Percentiles rank a stretch among this genome's conserved stretches.
phyloP scores from a whole-genome alignment of 208 protist genomes.

The Trypanosoma lewisi region DNA sequence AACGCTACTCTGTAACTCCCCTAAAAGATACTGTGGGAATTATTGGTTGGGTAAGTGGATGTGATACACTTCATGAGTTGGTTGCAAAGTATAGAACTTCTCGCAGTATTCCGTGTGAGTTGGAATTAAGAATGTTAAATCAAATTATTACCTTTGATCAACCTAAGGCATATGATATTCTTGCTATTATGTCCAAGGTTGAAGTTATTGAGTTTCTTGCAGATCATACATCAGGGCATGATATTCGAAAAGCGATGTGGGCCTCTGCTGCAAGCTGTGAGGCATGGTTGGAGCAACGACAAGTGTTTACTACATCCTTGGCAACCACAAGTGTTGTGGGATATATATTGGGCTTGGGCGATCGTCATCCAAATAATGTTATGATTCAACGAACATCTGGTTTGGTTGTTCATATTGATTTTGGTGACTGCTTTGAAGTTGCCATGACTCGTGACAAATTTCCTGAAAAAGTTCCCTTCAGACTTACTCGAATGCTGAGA shows the following conservation, averaged over 20 bases:
- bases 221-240: constrained; percentile 94
- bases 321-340: constrained; percentile 99
- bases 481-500: constrained; percentile 99
- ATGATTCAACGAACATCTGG: constrained; percentile 98
- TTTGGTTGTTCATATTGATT: constrained; percentile 99
- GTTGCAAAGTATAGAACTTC: constrained; percentile 71
- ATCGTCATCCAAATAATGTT: constrained; percentile 99
- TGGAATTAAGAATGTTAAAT: constrained; percentile 84
- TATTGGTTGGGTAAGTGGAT: constrained; percentile 98
- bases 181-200: constrained; percentile 86
- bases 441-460: constrained; percentile 99
- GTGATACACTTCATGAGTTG: constrained; percentile 93
- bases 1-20: constrained; percentile 97
- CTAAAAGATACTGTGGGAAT: constrained; percentile 98
- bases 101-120: constrained; percentile 54
- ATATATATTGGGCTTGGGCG: constrained; percentile 98
- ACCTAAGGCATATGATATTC: constrained; percentile 81
- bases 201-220: constrained; percentile 95
- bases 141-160: constrained; percentile 82
- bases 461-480: constrained; percentile 99
- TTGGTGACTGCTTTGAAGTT: constrained; percentile 99
- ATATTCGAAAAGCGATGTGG: constrained; percentile 97
- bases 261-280: constrained; percentile 94
- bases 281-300: constrained; percentile 97
- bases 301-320: constrained; percentile 98